These are phyloP conservation scores for Hanseniaspora mollemarum DNA, from an alignment of 805 yeast species.

Conservation along the genomic window DNA sequence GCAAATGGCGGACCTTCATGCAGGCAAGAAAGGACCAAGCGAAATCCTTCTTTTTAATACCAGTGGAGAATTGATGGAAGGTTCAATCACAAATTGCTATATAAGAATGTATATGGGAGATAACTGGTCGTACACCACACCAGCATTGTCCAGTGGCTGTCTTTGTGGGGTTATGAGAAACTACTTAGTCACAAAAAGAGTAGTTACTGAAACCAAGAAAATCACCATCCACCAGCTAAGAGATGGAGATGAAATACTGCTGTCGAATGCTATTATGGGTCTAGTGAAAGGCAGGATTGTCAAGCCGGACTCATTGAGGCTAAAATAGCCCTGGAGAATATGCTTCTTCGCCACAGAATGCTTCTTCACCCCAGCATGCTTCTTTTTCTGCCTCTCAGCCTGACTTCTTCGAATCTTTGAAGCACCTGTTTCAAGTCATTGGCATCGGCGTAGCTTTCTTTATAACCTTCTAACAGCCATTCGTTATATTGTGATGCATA, in stretches of 20 bases:
- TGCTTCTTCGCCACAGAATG: too few relatives aligned
- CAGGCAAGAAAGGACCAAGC: conserved; percentile 32
- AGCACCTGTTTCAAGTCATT: conserved; percentile 42
- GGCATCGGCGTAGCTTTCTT: conserved; percentile 28
- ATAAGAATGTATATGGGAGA: conserved; percentile 37
- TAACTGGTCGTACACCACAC: conserved; percentile 56
- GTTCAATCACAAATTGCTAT: conserved; percentile 54
- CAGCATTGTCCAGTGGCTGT: conserved; percentile 67
- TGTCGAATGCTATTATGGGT: conserved; percentile 79
- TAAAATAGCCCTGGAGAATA: conserved; percentile 8
- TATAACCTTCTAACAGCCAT: conserved; percentile 68
- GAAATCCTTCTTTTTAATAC: conserved; percentile 67
- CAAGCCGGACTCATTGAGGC: conserved; percentile 16
- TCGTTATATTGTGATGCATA: conserved; percentile 50
- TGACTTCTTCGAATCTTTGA: conserved; percentile 64
- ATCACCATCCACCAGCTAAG: conserved; percentile 34
- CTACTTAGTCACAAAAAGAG: conserved; percentile 43
- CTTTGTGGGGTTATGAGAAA: conserved; percentile 73
- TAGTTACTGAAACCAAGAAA: conserved; percentile 45
- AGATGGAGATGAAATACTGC: conserved; percentile 56
- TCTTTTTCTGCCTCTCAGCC: conserved; percentile 88
- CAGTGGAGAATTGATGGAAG: conserved; percentile 57
- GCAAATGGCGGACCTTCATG: conserved; percentile 30
- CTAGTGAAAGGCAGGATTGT: conserved; percentile 48
- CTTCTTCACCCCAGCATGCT: conserved; percentile 66